phyloP scores from a whole-genome alignment of 805 yeast species.

The Metschnikowia corniflorae region DNA sequence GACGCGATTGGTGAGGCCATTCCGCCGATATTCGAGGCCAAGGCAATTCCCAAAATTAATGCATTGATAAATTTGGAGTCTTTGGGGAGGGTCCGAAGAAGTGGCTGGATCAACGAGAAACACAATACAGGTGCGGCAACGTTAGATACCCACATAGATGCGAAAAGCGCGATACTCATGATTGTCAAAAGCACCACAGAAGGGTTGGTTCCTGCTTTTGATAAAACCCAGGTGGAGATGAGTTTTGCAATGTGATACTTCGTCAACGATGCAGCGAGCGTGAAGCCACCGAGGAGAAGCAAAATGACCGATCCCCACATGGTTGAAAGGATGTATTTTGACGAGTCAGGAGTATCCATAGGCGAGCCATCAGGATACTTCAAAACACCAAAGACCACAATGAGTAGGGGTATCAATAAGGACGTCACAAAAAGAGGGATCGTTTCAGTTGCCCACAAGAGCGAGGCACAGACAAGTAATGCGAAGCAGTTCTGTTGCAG shows the following conservation, averaged over 20 bases:
- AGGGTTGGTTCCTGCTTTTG: conserved; percentile 51
- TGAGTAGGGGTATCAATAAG: conserved; percentile 45
- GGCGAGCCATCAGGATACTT: conserved; percentile 47
- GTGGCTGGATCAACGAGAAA: conserved; percentile 48
- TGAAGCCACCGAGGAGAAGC: conserved; percentile 51
- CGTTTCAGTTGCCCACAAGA: conserved; percentile 52
- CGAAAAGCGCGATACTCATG: conserved; percentile 49
- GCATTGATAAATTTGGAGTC: conserved; percentile 40
- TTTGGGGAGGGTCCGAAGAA: conserved; percentile 39
- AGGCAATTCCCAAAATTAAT: conserved; percentile 45
- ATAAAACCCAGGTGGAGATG: conserved; percentile 46
- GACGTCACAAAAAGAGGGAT: conserved; percentile 49
- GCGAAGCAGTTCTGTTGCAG: conserved; percentile 74
- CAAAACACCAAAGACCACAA: conserved; percentile 45
- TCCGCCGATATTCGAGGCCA: conserved; percentile 52
- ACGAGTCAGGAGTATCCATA: conserved; percentile 41
- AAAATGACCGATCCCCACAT: conserved; percentile 56
- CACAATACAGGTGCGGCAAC: conserved; percentile 56
- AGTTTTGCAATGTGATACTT: conserved; percentile 51
- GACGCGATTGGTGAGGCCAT: conserved; percentile 55
- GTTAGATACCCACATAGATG: conserved; percentile 57
- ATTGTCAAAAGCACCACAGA: conserved; percentile 44
- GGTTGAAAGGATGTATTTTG: conserved; percentile 42
- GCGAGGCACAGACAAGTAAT: conserved; percentile 52
- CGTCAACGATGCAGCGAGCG: conserved; percentile 53